phyloP scores from a whole-genome alignment of 169 alveolate species.

The Plasmodium gaboni region DNA sequence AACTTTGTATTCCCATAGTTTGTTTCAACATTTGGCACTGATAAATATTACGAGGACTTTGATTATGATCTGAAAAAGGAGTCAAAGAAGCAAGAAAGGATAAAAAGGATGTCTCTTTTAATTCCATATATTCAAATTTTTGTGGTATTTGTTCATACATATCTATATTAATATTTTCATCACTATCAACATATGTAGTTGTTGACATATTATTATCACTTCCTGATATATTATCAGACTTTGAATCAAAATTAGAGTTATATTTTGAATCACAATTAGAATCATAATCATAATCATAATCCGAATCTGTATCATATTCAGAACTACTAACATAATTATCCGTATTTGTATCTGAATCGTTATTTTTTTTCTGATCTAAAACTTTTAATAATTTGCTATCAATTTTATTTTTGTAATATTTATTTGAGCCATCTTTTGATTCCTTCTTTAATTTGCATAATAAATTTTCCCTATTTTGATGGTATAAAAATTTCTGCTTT shows the following conservation, averaged over 20 bases:
- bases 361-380: background rate
- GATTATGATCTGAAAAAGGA: constrained; percentile 99
- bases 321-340: background rate
- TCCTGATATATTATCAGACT: background rate
- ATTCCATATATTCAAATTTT: constrained; percentile 95
- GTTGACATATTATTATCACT: constrained; percentile 16
- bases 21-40: constrained; percentile 99
- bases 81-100: constrained; percentile 97
- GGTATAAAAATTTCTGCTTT: constrained; percentile 45
- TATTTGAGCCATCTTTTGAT: background rate
- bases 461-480: constrained; percentile 15
- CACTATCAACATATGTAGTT: constrained; percentile 61
- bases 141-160: constrained; percentile 87
- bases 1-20: constrained; percentile 99
- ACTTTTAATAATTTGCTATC: constrained; percentile 23
- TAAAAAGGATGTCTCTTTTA: constrained; percentile 95
- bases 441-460: background rate
- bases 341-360: background rate
- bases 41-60: constrained; percentile 99
- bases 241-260: constrained; percentile 24
- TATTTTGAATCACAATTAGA: constrained; percentile 19
- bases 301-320: constrained; percentile 28
- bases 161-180: constrained; percentile 70
- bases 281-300: constrained; percentile 10
- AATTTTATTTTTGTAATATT: background rate